phyloP scores from a whole-genome alignment of 495 filamentous ascomycete species.

The Penicillium robsamsonii region DNA sequence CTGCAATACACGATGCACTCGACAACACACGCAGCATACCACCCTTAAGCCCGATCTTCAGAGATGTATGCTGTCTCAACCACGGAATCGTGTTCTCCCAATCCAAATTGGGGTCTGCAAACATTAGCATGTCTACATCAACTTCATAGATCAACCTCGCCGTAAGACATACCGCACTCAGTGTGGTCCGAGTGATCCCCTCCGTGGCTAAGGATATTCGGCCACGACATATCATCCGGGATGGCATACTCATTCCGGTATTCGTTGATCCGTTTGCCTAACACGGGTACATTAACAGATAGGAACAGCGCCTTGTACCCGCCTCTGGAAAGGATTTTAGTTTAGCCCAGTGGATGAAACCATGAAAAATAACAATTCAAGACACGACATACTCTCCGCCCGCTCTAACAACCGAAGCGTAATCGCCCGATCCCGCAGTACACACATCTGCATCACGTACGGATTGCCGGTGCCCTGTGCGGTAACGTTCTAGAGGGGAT shows the following conservation, averaged over 20 bases:
- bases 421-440: conserved; percentile 84
- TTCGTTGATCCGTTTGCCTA: conserved; percentile 57
- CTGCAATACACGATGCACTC: background rate
- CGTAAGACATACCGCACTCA: conserved; percentile 27
- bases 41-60: conserved; percentile 93
- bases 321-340: conserved; percentile 50
- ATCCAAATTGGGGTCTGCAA: conserved; percentile 77
- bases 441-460: conserved; percentile 76
- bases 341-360: background rate
- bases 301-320: conserved; percentile 90
- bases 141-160: background rate
- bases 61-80: conserved; percentile 79
- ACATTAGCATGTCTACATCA: background rate
- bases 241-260: conserved; percentile 45
- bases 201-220: conserved; percentile 34
- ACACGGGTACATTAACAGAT: conserved; percentile 88
- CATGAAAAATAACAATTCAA: conserved; percentile 9
- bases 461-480: conserved; percentile 39
- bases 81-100: conserved; percentile 85
- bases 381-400: conserved; percentile 58
- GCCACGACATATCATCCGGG: conserved; percentile 35
- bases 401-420: conserved; percentile 82
- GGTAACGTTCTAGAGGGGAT: conserved; percentile 51
- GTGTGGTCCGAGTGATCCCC: conserved; percentile 29
- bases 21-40: conserved; percentile 28